A percentile compares a stretch with the other conserved stretches of the same genome.
Conservation (phyloP, 805 yeast species). For the Starmerella floricola region DNA sequence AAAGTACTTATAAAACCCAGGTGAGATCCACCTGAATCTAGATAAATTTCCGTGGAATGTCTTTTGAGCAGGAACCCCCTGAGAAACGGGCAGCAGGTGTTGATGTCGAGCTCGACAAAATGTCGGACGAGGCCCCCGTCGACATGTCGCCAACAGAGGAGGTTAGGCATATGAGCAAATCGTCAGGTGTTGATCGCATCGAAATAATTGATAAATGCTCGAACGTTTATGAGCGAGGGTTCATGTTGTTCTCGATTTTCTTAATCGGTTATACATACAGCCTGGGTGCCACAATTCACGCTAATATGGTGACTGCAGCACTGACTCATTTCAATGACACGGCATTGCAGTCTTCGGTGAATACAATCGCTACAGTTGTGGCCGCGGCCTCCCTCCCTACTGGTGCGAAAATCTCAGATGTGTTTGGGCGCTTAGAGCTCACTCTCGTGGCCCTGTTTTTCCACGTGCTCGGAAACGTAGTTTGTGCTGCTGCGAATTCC, state of each 20-base stretch:
- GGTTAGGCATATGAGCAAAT: constrained; percentile 7
- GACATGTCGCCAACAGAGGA: background rate
- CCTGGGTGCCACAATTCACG: constrained; percentile 45
- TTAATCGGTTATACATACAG: constrained; percentile 48
- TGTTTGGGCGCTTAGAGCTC: constrained; percentile 52
- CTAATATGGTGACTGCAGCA: constrained; percentile 44
- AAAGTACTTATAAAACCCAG: background rate
- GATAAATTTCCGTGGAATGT: too few species aligned
- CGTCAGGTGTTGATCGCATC: constrained; percentile 42
- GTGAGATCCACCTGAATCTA: too few species aligned
- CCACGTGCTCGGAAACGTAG: constrained; percentile 51
- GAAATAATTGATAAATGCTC: constrained; percentile 46
- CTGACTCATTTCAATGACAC: constrained; percentile 42
- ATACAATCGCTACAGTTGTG: constrained; percentile 42
- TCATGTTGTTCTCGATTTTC: constrained; percentile 40
- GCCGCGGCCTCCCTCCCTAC: constrained; percentile 58
- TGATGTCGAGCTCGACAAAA: too few species aligned
- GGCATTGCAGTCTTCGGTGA: constrained; percentile 47
- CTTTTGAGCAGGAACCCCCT: too few species aligned
- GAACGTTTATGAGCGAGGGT: constrained; percentile 29
- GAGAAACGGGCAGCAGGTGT: too few species aligned
- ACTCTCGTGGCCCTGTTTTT: constrained; percentile 40
- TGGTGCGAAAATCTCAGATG: constrained; percentile 51
- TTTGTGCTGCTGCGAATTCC: constrained; percentile 48
- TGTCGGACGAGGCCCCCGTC: too few species aligned